Conservation (phyloP, 108 stramenopile species). For the Skeletonema costatum region DNA sequence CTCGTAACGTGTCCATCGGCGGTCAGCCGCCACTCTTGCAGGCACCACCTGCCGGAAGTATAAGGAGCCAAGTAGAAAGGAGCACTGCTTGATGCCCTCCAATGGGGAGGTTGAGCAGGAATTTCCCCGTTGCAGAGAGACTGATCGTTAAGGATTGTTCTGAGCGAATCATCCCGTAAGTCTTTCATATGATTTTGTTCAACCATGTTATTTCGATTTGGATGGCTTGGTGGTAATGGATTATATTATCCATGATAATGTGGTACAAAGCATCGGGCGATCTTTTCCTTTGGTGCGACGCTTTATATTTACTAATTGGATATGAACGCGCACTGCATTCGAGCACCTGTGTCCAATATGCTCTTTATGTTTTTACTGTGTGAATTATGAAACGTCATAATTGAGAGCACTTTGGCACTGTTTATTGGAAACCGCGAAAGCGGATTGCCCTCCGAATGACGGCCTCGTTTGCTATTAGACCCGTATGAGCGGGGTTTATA, state of each 20-base stretch:
- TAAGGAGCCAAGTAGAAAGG: not conserved
- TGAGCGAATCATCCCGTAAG: slow-evolving; percentile 44
- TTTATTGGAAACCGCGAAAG: slow-evolving; percentile 39
- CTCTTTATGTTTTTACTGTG: not conserved
- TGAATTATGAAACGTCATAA: slow-evolving; percentile 14
- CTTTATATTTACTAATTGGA: not conserved
- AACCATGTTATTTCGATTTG: not conserved
- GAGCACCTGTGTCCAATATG: not conserved
- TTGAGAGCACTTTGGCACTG: slow-evolving; percentile 37
- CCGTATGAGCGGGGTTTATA: slow-evolving; percentile 4
- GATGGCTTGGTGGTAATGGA: not conserved
- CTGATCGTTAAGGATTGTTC: slow-evolving; percentile 50
- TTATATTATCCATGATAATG: not conserved
- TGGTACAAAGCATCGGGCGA: not conserved
- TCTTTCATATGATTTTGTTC: slow-evolving; percentile 1
- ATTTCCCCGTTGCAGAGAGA: slow-evolving; percentile 23
- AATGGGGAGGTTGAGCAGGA: slow-evolving; percentile 26
- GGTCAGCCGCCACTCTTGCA: slow-evolving; percentile 36
- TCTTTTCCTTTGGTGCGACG: not conserved
- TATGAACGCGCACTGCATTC: not conserved
- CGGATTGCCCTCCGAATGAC: slow-evolving; percentile 39
- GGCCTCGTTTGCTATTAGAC: slow-evolving; percentile 28
- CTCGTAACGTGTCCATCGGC: not conserved
- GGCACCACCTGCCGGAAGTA: slow-evolving; percentile 23
- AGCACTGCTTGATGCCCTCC: not conserved